phyloP scores from a whole-genome alignment of 2,329 filamentous ascomycete species.

The Massarina eburnea region DNA sequence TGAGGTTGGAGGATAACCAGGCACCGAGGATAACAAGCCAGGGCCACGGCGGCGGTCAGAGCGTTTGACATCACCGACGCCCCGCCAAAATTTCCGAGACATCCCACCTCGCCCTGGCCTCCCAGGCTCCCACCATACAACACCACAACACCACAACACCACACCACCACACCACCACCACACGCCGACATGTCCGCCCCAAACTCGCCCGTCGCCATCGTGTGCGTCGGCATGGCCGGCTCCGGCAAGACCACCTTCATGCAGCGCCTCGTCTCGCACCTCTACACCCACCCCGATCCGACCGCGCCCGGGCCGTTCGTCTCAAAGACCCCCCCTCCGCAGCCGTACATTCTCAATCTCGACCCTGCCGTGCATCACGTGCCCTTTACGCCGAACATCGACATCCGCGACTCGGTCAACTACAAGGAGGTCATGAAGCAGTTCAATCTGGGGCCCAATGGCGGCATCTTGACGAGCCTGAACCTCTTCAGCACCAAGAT shows the following conservation, averaged over 20 bases:
- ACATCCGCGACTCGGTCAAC: slow-evolving; percentile 98
- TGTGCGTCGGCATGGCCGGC: slow-evolving; percentile 97
- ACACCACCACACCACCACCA: slow-evolving; percentile 2
- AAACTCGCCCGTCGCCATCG: slow-evolving; percentile 69
- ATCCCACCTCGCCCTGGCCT: too few relatives aligned
- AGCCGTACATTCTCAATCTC: slow-evolving; percentile 95
- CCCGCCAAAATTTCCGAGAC: slow-evolving; percentile 36
- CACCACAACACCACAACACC: background rate
- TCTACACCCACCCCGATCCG: slow-evolving; percentile 72
- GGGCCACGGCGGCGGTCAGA: slow-evolving; percentile 8
- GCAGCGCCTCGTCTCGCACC: slow-evolving; percentile 93
- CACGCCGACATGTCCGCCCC: slow-evolving; percentile 45
- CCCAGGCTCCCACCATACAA: background rate
- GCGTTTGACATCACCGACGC: slow-evolving; percentile 33
- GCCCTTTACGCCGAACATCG: slow-evolving; percentile 96
- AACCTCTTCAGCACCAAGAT: slow-evolving; percentile 98
- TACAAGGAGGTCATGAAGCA: slow-evolving; percentile 99
- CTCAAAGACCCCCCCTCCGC: slow-evolving; percentile 40
- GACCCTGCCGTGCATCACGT: slow-evolving; percentile 92
- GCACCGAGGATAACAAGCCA: too few relatives aligned
- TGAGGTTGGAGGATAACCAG: too few relatives aligned
- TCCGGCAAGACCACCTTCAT: slow-evolving; percentile 99
- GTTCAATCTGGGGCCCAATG: slow-evolving; percentile 96
- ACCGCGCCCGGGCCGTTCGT: slow-evolving; percentile 30
- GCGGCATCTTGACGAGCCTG: slow-evolving; percentile 90